Base-by-base conservation (phyloP, 495 filamentous ascomycete species). In the Hypoxylon rickii region DNA sequence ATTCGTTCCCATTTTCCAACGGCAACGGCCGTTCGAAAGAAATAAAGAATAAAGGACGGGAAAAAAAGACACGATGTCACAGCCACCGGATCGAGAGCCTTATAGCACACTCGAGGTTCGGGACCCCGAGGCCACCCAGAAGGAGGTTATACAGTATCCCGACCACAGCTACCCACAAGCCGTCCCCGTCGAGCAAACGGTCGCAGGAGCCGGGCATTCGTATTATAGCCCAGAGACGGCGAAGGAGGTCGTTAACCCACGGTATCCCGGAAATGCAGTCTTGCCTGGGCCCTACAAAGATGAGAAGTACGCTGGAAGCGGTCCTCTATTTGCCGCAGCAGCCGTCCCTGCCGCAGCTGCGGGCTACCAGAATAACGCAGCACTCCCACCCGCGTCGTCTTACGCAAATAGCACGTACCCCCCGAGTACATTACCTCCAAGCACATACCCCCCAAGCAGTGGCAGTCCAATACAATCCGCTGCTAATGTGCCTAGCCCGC, bases 61-160 rank as follows among this genome's bases (percentile, higher is more conserved):
- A 29, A 29, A 29, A 36, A 44, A 57, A 32, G 37, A 29, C 53
- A 43, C 22, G 17, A 63, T 63, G 59, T 53, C 53, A n/a, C 43
- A 53, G 18, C 7, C 42, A 40, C 43, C 31, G 26, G 32, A 40
- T 22, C 21, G 50, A 22, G 16, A 17, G 15, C 44, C 42, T 24
- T 53, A 63, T n/a, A 63, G 60, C 44, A 63, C 54, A n/a, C 60
- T 63, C 17, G 60, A 63, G 44, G 54, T 63, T 37, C 21, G 15
- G 18, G 60, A 63, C 40, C 60, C 60, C 12, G 60, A 63, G 49
- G 39, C 44, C 3, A 53, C 12, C 18, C 60, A 63, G 19, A 63
- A 63, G 18, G 54, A 63, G 44, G 60, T 58, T 16, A 22, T 63
- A 43, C 39, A 52, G 33, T 54, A 63, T 55, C 60, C 60, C 22